Percentiles rank a stretch among this genome's conserved stretches.
These are phyloP conservation scores for Panicum virgatum DNA, from an alignment of 202 grass and related monocot species.

Conservation along the genomic window DNA sequence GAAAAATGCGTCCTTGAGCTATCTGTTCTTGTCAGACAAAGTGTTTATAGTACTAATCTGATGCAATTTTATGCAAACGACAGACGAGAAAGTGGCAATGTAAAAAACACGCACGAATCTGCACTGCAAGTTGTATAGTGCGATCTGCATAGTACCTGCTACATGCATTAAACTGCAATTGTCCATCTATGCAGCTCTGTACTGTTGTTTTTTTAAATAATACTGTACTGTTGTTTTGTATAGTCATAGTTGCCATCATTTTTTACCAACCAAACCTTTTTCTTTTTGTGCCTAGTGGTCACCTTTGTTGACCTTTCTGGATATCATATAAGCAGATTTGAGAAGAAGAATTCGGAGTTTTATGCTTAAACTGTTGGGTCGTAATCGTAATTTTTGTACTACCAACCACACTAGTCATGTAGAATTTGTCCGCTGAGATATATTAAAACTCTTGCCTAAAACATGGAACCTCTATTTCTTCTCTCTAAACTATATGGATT, in stretches of 20 bases:
- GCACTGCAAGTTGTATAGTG: conserved; percentile 38
- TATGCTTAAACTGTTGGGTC: background rate
- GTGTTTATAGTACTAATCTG: background rate
- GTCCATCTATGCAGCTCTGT: conserved; percentile 2
- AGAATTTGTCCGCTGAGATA: background rate
- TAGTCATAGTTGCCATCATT: conserved; percentile 23
- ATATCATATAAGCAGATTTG: background rate
- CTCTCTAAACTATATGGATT: background rate
- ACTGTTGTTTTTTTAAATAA: conserved; percentile 15
- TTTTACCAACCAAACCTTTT: background rate
- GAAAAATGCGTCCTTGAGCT: background rate
- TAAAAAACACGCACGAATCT: background rate
- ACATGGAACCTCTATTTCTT: background rate
- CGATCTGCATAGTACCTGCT: conserved; percentile 39
- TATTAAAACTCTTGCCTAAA: conserved; percentile 10
- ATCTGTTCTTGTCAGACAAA: conserved; percentile 22
- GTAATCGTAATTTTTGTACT: background rate
- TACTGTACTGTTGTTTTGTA: background rate
- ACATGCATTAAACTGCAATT: background rate
- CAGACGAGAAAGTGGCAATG: background rate
- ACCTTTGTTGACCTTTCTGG: background rate
- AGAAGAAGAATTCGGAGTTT: background rate
- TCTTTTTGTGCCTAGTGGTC: background rate
- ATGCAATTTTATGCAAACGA: conserved; percentile 10
- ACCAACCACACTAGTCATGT: background rate